Conservation (phyloP, 139 green algal species). For the Chlorella sp. region DNA sequence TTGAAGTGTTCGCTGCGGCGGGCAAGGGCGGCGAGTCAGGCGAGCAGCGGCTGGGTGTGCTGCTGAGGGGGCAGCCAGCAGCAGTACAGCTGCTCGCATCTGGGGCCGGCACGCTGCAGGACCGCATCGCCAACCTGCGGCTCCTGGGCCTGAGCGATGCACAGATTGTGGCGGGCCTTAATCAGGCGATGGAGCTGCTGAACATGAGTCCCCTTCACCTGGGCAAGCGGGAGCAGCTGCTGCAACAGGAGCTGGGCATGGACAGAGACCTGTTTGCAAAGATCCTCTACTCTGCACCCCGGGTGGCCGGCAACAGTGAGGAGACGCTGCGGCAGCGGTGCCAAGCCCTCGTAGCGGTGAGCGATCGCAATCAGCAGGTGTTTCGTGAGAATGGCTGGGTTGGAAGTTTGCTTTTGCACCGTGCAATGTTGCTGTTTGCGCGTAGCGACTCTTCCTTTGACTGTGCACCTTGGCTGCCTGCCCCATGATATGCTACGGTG, state of each 20-base stretch:
- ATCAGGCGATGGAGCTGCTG: neutral
- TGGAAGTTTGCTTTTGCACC: neutral
- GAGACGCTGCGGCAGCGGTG: neutral
- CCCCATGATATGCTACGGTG: too few species aligned
- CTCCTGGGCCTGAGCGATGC: neutral
- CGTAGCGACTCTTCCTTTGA: neutral
- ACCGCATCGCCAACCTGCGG: neutral
- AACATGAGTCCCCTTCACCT: neutral
- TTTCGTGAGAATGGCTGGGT: neutral
- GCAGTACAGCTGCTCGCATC: neutral
- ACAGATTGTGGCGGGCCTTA: neutral
- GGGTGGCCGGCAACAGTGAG: neutral
- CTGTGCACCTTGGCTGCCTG: too few species aligned
- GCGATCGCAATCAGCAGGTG: neutral
- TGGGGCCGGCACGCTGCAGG: neutral
- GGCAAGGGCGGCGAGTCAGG: neutral
- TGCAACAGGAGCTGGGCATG: neutral
- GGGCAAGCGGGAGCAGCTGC: neutral
- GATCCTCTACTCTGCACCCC: neutral
- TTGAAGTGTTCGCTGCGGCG: neutral
- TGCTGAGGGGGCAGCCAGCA: neutral
- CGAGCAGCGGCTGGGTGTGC: neutral
- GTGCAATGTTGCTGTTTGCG: neutral
- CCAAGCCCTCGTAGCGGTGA: neutral
- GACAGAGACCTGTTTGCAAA: neutral